Evolutionary conservation across 306 rosid species (phyloP), one percentile per base, ranked within the genome.

Genomic region (Lathyrus tuberosus): DNA sequence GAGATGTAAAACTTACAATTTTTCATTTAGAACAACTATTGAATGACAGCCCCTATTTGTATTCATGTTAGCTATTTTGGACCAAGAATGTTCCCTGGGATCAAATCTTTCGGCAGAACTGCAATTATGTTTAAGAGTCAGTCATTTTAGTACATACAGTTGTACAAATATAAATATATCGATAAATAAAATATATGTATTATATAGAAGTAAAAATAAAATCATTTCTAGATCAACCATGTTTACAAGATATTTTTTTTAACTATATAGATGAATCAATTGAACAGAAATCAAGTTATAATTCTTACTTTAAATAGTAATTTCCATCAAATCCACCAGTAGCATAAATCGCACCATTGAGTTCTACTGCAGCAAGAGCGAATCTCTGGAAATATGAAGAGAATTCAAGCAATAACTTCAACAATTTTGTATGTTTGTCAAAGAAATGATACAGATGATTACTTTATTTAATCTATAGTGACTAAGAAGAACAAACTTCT

Each of bases 321-420:
- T 13, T 75, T 64, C 96, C 99, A 76, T 91, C 95, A 76, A 13
- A 91, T 48, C 99, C 99, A 7, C 99, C 99, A 33, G 91, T 80
- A 62, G 92, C 97, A 30, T 94, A 94, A 67, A 94, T 67, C 48
- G 66, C 85, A 3, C 92, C 92, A 12, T 86, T 84, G 75, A 87
- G 89, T 75, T 86, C 99, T 42, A 71, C 96, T 0, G 92, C 95
- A 60, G 85, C 89, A 61, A 93, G 84, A 48, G 90, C 84, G 49
- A 93, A 93, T 69, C 97, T 83, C 97, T 88, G 87, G 54, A 79
- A 83, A 76, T 65, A 80, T 57, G 15, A 72, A 70, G 44, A 67
- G 71, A 30, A 79, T n/a, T 42, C 44, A 28, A 61, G 41, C 64
- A 49, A 41, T 16, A 52, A 62, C 37, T 65, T 54, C 47, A 65